phyloP scores from a whole-genome alignment of 176 grass and related monocot species.

The Oryza nivara region DNA sequence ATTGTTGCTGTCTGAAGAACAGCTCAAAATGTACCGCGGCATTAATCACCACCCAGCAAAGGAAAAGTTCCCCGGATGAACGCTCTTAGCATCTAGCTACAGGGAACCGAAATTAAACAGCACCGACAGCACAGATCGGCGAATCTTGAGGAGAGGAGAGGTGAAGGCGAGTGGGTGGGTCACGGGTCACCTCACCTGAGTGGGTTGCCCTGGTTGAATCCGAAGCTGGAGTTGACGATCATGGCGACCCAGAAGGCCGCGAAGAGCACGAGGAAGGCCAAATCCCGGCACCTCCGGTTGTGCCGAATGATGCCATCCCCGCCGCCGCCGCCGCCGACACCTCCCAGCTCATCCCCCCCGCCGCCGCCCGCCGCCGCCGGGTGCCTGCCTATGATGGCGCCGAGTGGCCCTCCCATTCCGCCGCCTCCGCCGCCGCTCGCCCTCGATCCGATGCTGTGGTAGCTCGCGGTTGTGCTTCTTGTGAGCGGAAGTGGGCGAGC shows the following conservation, averaged over 20 bases:
- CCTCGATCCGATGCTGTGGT: not conserved
- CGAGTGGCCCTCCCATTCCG: constrained; percentile 82
- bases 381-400: constrained; percentile 92
- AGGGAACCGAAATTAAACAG: not conserved
- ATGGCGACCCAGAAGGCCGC: constrained; percentile 96
- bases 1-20: not conserved
- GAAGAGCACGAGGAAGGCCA: constrained; percentile 84
- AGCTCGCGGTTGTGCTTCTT: too few species aligned
- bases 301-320: constrained; percentile 64
- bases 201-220: constrained; percentile 96
- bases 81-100: not conserved
- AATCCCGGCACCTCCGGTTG: constrained; percentile 84
- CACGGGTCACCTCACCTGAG: constrained; percentile 77
- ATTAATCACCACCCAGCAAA: not conserved
- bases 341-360: constrained; percentile 45
- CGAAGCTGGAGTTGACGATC: constrained; percentile 99
- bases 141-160: constrained; percentile 5
- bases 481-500: not conserved
- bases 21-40: not conserved
- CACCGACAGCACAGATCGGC: not conserved
- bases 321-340: not conserved
- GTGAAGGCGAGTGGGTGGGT: not conserved
- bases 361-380: constrained; percentile 57
- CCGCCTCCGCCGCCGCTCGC: not conserved
- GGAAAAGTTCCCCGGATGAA: not conserved